Base-by-base conservation (phyloP, 169 alveolate genomes). In the Cryptosporidium viatorum region DNA sequence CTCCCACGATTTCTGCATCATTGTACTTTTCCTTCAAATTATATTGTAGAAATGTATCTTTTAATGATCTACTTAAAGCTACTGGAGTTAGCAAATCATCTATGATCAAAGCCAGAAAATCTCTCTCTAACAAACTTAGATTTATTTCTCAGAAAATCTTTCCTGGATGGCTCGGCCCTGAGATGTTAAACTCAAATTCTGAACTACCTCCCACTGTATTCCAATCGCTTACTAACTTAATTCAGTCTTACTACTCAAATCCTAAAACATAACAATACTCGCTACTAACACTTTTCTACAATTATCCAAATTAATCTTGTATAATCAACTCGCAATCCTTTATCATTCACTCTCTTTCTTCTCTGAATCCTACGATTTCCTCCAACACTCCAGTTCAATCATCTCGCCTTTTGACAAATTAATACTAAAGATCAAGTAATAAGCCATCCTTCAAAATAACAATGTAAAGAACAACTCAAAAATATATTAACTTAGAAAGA, bases 81-180 rank as follows among this genome's bases (percentile, higher is more conserved):
- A 80, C 69, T 21, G 89, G 89, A 14, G 18, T 65, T 31, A 80
- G 89, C 31, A 59, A 48, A n/a, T 62, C 80, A 8, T 41, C 89
- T 3, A 23, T 80, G 9, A 43, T 45, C 58, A 80, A 65, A n/a
- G 65, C 65, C 21, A 80, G 65, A 48, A 59, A 18, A 59, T 8
- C 29, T 26, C 45, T 80, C 21, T 62, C 89, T 58, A 37, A 31
- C 12, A 33, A 48, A 14, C 43, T 80, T 43, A 60, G 52, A 48
- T 33, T 41, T 2, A n/a, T 80, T 12, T 62, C 75, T 12, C 69
- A 80, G 23, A 62, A 29, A 10, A 50, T 62, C 45, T 80, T 80
- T 26, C 89, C 89, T 12, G 89, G 89, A 18, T 59, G 86, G 86
- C 68, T 73, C n/a, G 23, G 70, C 31, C 65, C 70, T 35, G 59